phyloP scores from a whole-genome alignment of 2,329 filamentous ascomycete species.

The Stemphylium beticola region DNA sequence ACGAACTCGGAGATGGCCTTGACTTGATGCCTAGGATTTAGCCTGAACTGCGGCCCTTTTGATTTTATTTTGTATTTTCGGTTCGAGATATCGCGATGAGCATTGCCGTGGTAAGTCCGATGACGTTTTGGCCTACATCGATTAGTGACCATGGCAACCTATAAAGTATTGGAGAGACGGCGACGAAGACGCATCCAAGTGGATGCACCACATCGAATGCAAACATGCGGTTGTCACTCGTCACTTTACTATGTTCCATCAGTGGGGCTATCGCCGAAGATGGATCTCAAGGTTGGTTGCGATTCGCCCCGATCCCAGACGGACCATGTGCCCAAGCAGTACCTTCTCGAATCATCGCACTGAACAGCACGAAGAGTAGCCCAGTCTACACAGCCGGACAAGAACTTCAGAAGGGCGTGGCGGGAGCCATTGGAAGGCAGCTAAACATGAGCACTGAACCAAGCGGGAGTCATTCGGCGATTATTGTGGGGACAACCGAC shows the following conservation, averaged over 20 bases:
- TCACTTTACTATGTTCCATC: neutral
- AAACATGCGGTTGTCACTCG: conserved; percentile 14
- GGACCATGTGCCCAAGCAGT: conserved; percentile 50
- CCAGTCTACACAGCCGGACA: conserved; percentile 66
- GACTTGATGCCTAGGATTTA: conserved; percentile 2
- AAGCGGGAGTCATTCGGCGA: conserved; percentile 35
- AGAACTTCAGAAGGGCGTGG: conserved; percentile 65
- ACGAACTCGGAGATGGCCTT: neutral
- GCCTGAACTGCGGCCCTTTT: conserved; percentile 16
- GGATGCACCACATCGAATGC: neutral
- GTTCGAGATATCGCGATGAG: conserved; percentile 2
- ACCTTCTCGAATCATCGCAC: conserved; percentile 58
- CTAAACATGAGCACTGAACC: conserved; percentile 44
- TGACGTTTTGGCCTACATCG: conserved; percentile 4
- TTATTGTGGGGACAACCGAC: conserved; percentile 59
- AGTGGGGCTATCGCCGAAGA: conserved; percentile 57
- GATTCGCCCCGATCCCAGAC: conserved; percentile 63
- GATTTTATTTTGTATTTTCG: neutral
- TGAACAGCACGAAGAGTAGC: conserved; percentile 61
- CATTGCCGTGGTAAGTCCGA: neutral
- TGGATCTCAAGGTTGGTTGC: conserved; percentile 67
- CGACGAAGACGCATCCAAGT: neutral
- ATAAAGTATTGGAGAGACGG: conserved; percentile 3
- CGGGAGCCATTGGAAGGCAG: conserved; percentile 62
- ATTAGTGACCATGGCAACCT: neutral